These are phyloP conservation scores for Nigrospora oryzae DNA, from an alignment of 2,329 filamentous ascomycete species.

Conservation along the genomic window DNA sequence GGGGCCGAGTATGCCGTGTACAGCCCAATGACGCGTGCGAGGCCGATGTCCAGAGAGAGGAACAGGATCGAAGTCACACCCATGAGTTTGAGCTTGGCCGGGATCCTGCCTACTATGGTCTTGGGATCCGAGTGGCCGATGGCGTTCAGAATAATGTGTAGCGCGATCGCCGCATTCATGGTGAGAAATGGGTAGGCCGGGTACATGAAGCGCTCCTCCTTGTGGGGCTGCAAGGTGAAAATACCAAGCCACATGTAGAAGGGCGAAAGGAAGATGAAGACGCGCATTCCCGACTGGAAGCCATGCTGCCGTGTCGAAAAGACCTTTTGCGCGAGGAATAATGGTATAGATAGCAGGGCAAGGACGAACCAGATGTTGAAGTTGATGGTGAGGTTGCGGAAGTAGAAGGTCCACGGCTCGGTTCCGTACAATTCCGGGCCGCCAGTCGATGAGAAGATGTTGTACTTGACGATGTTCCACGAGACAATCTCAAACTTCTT, in stretches of 20 bases:
- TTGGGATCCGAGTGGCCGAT: slow-evolving; percentile 64
- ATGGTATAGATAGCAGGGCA: slow-evolving; percentile 64
- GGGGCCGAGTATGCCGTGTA: slow-evolving; percentile 80
- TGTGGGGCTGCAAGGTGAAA: slow-evolving; percentile 89
- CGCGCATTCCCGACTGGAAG: slow-evolving; percentile 64
- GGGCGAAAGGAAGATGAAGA: slow-evolving; percentile 68
- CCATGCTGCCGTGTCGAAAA: slow-evolving; percentile 52
- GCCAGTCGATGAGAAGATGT: slow-evolving; percentile 74
- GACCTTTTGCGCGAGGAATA: slow-evolving; percentile 66
- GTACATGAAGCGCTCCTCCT: slow-evolving; percentile 98
- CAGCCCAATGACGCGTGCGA: slow-evolving; percentile 67
- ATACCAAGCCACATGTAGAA: slow-evolving; percentile 94
- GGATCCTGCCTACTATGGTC: slow-evolving; percentile 61
- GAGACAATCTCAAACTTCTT: slow-evolving; percentile 68
- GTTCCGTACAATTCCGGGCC: slow-evolving; percentile 92
- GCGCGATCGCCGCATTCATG: slow-evolving; percentile 75
- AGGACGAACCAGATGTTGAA: slow-evolving; percentile 93
- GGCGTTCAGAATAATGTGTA: slow-evolving; percentile 71
- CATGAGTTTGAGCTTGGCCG: slow-evolving; percentile 64
- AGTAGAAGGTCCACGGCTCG: slow-evolving; percentile 94
- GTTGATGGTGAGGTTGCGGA: slow-evolving; percentile 84
- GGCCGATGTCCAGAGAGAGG: slow-evolving; percentile 54
- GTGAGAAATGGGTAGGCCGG: slow-evolving; percentile 86
- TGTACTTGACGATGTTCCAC: slow-evolving; percentile 93
- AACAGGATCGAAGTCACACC: slow-evolving; percentile 53